These are phyloP conservation scores for Candida sanyiensis DNA, from an alignment of 805 yeast species.

Conservation along the genomic window DNA sequence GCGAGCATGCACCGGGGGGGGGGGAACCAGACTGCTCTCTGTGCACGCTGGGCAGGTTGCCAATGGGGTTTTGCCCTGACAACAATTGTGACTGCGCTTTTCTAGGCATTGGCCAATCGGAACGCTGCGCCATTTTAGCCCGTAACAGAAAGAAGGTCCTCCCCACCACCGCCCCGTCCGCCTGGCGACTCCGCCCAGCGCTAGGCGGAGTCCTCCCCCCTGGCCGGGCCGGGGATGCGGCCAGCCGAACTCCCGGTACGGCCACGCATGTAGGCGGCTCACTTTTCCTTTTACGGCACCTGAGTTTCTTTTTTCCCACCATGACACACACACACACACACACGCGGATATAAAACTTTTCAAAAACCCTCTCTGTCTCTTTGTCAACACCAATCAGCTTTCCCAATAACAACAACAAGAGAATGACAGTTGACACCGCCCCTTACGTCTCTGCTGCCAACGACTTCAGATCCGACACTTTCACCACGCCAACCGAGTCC, in stretches of 20 bases:
- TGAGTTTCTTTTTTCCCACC: constrained; percentile 4
- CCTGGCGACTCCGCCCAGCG: not conserved
- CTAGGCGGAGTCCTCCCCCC: not conserved
- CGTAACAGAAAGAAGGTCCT: not conserved
- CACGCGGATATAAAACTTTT: constrained; percentile 2
- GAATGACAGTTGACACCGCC: constrained; percentile 44
- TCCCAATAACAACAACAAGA: too few species aligned
- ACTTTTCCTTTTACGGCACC: constrained; percentile 4
- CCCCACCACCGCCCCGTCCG: not conserved
- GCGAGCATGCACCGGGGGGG: too few species aligned
- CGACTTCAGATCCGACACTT: constrained; percentile 74
- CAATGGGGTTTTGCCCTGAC: too few species aligned
- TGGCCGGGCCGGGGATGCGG: not conserved
- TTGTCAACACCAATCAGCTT: not conserved
- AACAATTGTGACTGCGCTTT: constrained; percentile 6
- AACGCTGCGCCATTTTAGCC: constrained; percentile 3
- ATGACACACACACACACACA: constrained; percentile 7
- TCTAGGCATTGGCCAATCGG: constrained; percentile 14
- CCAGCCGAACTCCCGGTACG: constrained; percentile 1
- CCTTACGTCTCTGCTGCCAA: constrained; percentile 41
- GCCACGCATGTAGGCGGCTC: constrained; percentile 9
- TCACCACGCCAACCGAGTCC: constrained; percentile 76
- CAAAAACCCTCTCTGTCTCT: not conserved
- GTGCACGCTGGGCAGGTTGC: too few species aligned
- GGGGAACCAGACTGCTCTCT: too few species aligned